Conservation (phyloP, 2,329 filamentous ascomycete genomes). For the Pyrenophora seminiperda region DNA sequence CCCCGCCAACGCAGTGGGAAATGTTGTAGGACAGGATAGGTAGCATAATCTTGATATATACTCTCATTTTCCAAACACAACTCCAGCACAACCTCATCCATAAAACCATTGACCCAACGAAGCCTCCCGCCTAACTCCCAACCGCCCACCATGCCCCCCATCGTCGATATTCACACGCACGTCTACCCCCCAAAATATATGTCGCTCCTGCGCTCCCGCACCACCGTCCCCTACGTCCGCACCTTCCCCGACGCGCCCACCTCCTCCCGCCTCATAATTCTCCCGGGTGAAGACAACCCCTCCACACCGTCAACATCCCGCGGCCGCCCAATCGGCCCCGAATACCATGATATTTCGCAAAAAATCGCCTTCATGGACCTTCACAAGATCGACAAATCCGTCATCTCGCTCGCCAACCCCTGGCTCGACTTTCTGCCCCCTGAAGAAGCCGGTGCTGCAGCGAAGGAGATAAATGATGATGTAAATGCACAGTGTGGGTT, state of each 20-base stretch:
- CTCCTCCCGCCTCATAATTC: slow-evolving; percentile 69
- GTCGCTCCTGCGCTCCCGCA: slow-evolving; percentile 60
- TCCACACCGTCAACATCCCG: slow-evolving; percentile 61
- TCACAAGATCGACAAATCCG: slow-evolving; percentile 80
- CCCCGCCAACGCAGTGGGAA: slow-evolving; percentile 22
- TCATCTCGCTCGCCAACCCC: slow-evolving; percentile 88
- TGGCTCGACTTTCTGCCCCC: slow-evolving; percentile 84
- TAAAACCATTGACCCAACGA: no score
- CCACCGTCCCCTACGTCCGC: slow-evolving; percentile 72
- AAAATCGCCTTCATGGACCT: slow-evolving; percentile 89
- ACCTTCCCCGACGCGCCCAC: slow-evolving; percentile 60
- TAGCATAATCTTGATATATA: slow-evolving; percentile 5
- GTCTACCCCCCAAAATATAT: slow-evolving; percentile 67
- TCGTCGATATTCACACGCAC: slow-evolving; percentile 67
- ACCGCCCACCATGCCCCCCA: slow-evolving; percentile 45
- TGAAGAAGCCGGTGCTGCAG: slow-evolving; percentile 66
- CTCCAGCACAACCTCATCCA: no score
- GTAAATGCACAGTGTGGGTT: slow-evolving; percentile 72
- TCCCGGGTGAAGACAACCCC: slow-evolving; percentile 62
- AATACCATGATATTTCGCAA: slow-evolving; percentile 78
- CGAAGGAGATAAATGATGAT: slow-evolving; percentile 74
- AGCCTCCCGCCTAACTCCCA: neutral
- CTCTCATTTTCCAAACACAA: neutral
- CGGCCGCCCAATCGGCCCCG: slow-evolving; percentile 79
- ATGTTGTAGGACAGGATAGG: slow-evolving; percentile 4